These are phyloP conservation scores for Globisporangium camurandrum DNA, from an alignment of 352 stramenopile genomes.

Conservation along the genomic window DNA sequence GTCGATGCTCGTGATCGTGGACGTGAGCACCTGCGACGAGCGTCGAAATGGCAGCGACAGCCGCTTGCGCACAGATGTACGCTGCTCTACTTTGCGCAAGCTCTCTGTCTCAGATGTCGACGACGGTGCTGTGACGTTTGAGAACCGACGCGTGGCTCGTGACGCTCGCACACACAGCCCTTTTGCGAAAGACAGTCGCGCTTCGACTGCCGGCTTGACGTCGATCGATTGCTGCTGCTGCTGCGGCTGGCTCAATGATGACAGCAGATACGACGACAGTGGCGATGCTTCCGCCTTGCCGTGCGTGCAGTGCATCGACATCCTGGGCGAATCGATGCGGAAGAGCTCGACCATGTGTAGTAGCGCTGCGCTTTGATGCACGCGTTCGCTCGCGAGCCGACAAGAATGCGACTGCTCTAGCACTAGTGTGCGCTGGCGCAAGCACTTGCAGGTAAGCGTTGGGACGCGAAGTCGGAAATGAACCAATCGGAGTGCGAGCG, in stretches of 20 bases:
- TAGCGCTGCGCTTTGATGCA: no score
- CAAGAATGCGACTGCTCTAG: no score
- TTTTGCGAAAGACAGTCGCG: background rate
- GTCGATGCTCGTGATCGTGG: constrained; percentile 41
- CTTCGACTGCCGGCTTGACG: background rate
- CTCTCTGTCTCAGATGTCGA: background rate
- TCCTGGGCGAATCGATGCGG: no score
- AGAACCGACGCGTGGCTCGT: background rate
- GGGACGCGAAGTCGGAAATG: no score
- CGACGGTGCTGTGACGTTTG: background rate
- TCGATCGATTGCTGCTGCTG: background rate
- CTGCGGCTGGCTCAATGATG: background rate
- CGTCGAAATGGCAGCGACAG: constrained; percentile 10
- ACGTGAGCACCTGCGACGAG: constrained; percentile 10
- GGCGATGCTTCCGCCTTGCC: no score
- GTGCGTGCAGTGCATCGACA: no score
- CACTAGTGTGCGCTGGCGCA: no score
- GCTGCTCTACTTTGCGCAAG: background rate
- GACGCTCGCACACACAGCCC: background rate
- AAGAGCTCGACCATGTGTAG: no score
- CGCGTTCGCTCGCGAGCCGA: no score
- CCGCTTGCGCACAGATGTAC: constrained; percentile 8
- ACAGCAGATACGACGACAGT: background rate
- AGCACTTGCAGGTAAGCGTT: no score
- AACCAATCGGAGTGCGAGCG: no score